These are phyloP conservation scores for Fusarium sp. DNA, from an alignment of 2,329 filamentous ascomycete genomes.

Conservation along the genomic window DNA sequence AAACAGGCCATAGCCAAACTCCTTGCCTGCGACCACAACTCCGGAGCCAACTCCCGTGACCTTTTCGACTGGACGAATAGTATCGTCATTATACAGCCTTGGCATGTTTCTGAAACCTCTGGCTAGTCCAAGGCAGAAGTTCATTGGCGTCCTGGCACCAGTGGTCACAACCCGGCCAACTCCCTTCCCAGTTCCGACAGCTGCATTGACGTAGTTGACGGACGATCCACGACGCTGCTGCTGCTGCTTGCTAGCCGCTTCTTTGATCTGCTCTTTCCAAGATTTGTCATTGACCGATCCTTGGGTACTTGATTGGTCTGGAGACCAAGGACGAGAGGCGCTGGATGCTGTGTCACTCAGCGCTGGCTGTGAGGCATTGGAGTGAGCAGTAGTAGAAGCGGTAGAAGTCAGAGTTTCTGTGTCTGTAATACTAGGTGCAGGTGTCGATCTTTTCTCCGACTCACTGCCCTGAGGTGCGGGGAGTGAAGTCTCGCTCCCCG, in stretches of 20 bases:
- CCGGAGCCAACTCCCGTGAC: constrained; percentile 82
- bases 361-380: constrained; percentile 35
- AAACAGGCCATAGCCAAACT: constrained; percentile 79
- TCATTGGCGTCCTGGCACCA: constrained; percentile 83
- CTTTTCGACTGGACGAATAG: constrained; percentile 79
- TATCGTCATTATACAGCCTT: constrained; percentile 84
- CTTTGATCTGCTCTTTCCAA: constrained; percentile 29
- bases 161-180: constrained; percentile 77
- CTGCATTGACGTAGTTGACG: constrained; percentile 58
- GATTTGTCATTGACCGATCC: constrained; percentile 14
- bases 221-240: constrained; percentile 29
- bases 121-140: constrained; percentile 83
- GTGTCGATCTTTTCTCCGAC: constrained; percentile 5
- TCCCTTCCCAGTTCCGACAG: constrained; percentile 72
- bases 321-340: constrained; percentile 22
- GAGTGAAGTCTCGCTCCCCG: constrained; percentile 11
- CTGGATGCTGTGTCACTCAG: constrained; percentile 36
- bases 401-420: constrained; percentile 3
- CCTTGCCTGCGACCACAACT: constrained; percentile 79
- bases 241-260: constrained; percentile 20
- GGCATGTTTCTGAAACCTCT: constrained; percentile 91
- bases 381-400: constrained; percentile 13
- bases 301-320: constrained; percentile 16
- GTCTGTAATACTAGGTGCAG: constrained; percentile 12
- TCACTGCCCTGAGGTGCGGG: constrained; percentile 1